These are phyloP conservation scores for Venturia nashicola DNA, from an alignment of 2,329 filamentous ascomycete species.

Conservation along the genomic window DNA sequence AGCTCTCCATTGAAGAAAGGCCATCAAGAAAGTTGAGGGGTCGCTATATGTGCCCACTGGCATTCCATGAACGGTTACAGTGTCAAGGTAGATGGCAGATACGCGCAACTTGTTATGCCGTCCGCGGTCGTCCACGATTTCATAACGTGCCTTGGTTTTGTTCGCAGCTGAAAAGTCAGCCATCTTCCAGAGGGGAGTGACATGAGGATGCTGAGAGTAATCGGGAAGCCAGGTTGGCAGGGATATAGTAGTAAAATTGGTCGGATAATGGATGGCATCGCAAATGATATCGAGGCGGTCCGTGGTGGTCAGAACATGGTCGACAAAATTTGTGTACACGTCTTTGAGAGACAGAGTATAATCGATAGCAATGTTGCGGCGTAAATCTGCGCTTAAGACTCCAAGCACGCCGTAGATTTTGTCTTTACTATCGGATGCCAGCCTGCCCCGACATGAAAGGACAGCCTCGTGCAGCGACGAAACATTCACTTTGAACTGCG, in stretches of 20 bases:
- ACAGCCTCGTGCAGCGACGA: conserved; percentile 6
- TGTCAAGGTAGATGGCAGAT: conserved; percentile 20
- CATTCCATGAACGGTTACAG: conserved; percentile 16
- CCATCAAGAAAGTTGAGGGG: conserved; percentile 23
- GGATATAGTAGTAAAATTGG: conserved; percentile 14
- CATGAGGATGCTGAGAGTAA: conserved; percentile 21
- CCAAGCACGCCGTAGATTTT: conserved; percentile 27
- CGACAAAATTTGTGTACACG: conserved; percentile 24
- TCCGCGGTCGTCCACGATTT: conserved; percentile 15
- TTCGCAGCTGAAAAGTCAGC: conserved; percentile 16
- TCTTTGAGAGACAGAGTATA: conserved; percentile 22
- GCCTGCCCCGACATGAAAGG: conserved; percentile 16
- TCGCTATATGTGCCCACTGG: conserved; percentile 19
- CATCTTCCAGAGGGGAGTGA: conserved; percentile 12
- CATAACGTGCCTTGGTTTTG: conserved; percentile 12
- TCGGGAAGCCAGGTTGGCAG: conserved; percentile 26
- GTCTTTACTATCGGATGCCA: conserved; percentile 22
- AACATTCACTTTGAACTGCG: conserved; percentile 12
- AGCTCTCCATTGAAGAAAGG: conserved; percentile 24
- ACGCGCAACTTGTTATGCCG: conserved; percentile 19
- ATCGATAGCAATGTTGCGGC: conserved; percentile 19
- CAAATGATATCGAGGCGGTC: conserved; percentile 23
- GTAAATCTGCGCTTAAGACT: conserved; percentile 17
- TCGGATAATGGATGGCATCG: conserved; percentile 23
- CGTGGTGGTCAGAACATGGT: conserved; percentile 16